A percentile compares a stretch with the other conserved stretches of the same genome.
These are phyloP conservation scores for Filosporella fistucella DNA, from an alignment of 495 filamentous ascomycete genomes.

Conservation along the genomic window DNA sequence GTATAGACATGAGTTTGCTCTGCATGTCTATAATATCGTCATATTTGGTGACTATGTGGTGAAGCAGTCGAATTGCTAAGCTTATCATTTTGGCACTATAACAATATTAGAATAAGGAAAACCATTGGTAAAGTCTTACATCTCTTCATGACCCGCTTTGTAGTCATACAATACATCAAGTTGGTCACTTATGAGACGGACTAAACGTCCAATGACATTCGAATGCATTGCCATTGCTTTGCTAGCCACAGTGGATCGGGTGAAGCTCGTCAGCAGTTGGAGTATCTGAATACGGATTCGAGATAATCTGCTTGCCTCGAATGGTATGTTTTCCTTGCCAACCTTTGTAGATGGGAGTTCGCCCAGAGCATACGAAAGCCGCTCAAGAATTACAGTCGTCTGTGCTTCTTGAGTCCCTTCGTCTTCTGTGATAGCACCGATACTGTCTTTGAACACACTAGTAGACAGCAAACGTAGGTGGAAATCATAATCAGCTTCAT, in stretches of 20 bases:
- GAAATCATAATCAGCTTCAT: constrained; percentile 13
- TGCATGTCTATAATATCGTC: constrained; percentile 21
- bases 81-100: constrained; percentile 19
- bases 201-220: constrained; percentile 17
- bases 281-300: constrained; percentile 18
- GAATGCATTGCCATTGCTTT: constrained; percentile 17
- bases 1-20: constrained; percentile 18
- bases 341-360: constrained; percentile 14
- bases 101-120: not conserved
- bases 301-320: constrained; percentile 2
- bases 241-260: constrained; percentile 17
- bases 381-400: constrained; percentile 16
- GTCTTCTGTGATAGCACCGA: constrained; percentile 16
- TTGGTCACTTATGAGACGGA: constrained; percentile 22
- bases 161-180: constrained; percentile 24
- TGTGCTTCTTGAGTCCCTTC: not conserved
- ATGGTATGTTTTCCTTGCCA: constrained; percentile 3
- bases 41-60: constrained; percentile 21
- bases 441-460: constrained; percentile 20
- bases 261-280: constrained; percentile 19
- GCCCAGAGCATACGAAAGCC: constrained; percentile 15
- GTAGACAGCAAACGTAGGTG: constrained; percentile 22
- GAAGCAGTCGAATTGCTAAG: constrained; percentile 16
- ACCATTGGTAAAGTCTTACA: constrained; percentile 10
- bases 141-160: constrained; percentile 14